Conservation (phyloP, 2,329 filamentous ascomycete genomes). For the Alternaria angustiovoidea region DNA sequence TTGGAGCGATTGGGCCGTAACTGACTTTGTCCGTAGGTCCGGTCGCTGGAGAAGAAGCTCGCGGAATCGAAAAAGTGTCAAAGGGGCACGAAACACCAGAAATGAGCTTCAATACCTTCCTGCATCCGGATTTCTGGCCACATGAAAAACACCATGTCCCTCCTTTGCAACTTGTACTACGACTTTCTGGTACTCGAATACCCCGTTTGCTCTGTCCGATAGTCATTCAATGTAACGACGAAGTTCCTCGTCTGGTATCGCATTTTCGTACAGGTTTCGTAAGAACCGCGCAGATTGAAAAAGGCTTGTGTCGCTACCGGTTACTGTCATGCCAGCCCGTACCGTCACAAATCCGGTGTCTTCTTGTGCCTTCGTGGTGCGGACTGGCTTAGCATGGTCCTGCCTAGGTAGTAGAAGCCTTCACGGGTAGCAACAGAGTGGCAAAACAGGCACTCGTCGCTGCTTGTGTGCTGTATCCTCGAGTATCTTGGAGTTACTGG, state of each 20-base stretch:
- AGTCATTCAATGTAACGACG: neutral
- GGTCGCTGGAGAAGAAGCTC: too few species aligned
- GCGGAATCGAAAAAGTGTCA: too few species aligned
- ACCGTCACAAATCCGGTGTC: neutral
- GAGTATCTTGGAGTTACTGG: neutral
- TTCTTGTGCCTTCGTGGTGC: neutral
- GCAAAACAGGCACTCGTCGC: neutral
- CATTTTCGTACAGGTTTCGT: neutral
- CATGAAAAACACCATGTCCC: too few species aligned
- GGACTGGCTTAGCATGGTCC: neutral
- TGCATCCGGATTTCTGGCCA: too few species aligned
- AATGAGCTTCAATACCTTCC: too few species aligned
- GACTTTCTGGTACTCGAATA: neutral
- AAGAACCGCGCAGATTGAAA: neutral
- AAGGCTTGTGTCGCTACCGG: neutral
- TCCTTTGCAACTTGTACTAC: neutral
- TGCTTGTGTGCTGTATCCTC: neutral
- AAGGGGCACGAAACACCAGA: too few species aligned
- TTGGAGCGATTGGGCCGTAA: neutral
- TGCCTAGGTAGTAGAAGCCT: neutral
- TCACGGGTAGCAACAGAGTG: neutral
- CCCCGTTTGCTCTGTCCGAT: neutral
- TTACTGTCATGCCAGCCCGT: neutral
- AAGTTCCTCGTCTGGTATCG: neutral
- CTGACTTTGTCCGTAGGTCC: too few species aligned